These are phyloP conservation scores for Pythium volutum DNA, from an alignment of 352 stramenopile species.

Conservation along the genomic window DNA sequence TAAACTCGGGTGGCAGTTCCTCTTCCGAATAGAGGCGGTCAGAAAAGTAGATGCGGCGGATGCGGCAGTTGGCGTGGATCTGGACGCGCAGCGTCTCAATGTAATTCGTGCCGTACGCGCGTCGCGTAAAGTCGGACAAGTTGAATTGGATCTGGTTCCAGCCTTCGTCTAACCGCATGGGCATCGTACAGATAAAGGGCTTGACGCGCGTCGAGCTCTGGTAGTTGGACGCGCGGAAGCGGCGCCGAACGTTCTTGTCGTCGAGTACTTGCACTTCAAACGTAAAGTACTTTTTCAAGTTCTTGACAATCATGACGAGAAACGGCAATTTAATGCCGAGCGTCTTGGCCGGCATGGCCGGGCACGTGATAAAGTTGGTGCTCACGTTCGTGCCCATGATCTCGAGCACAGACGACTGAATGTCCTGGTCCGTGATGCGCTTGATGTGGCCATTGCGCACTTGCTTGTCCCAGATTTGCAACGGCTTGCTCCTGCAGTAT, in stretches of 20 bases:
- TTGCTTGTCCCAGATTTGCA: conserved; percentile 98
- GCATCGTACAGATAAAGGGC: conserved; percentile 99
- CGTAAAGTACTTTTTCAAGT: conserved; percentile 99
- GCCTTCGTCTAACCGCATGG: conserved; percentile 96
- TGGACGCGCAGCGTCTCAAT: conserved; percentile 97
- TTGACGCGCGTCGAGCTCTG: conserved; percentile 97
- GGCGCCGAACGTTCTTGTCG: conserved; percentile 96
- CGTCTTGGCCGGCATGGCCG: conserved; percentile 92
- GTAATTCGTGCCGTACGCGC: conserved; percentile 97
- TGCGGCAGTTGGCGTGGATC: conserved; percentile 97
- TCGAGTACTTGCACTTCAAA: conserved; percentile 98
- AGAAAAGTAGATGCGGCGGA: conserved; percentile 97
- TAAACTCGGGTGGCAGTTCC: conserved; percentile 96
- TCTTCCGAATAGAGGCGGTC: conserved; percentile 97
- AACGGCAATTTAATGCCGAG: conserved; percentile 98
- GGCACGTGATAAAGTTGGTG: conserved; percentile 97
- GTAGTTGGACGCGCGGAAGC: conserved; percentile 97
- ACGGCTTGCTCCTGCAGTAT: conserved; percentile 89
- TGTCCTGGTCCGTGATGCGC: conserved; percentile 97
- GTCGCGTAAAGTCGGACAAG: conserved; percentile 95
- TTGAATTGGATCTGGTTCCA: conserved; percentile 99
- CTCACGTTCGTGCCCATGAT: conserved; percentile 99
- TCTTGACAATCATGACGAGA: conserved; percentile 99
- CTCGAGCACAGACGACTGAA: conserved; percentile 97
- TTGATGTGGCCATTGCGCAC: conserved; percentile 99